Conservation (phyloP, 2,329 filamentous ascomycete species). For the Aschersonia sp. region DNA sequence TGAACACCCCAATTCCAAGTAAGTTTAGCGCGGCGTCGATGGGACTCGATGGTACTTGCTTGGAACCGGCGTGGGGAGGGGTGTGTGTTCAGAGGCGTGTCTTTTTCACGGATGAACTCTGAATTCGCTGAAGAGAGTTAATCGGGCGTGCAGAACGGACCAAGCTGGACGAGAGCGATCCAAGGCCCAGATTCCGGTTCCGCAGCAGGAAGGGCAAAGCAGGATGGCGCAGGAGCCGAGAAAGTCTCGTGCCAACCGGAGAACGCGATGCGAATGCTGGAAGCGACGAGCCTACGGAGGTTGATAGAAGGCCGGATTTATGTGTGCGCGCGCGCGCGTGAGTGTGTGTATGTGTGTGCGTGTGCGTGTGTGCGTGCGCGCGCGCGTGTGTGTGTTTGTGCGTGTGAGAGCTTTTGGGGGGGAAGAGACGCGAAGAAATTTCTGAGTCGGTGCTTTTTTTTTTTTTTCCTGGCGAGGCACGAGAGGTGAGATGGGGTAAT, state of each 20-base stretch:
- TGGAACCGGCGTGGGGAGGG: constrained; percentile 1
- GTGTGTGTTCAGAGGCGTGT: not conserved
- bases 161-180: constrained; percentile 1
- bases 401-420: not conserved
- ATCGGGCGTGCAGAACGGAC: constrained; percentile 1
- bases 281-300: not conserved
- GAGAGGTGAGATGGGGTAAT: not conserved
- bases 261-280: not conserved
- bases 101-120: constrained; percentile 1
- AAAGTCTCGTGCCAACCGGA: not conserved
- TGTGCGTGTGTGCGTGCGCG: not conserved
- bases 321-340: too few species aligned
- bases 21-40: constrained; percentile 20
- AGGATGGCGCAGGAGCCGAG: not conserved
- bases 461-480: not conserved
- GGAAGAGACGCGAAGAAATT: not conserved
- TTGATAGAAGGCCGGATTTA: not conserved
- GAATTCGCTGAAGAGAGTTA: constrained; percentile 2
- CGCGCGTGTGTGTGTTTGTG: not conserved
- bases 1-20: constrained; percentile 17
- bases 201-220: not conserved
- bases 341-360: too few species aligned
- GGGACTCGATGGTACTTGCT: constrained; percentile 4
- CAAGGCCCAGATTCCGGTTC: constrained; percentile 1
- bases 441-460: not conserved